These are phyloP conservation scores for Pythium sp. DNA, from an alignment of 352 stramenopile genomes.

Conservation along the genomic window DNA sequence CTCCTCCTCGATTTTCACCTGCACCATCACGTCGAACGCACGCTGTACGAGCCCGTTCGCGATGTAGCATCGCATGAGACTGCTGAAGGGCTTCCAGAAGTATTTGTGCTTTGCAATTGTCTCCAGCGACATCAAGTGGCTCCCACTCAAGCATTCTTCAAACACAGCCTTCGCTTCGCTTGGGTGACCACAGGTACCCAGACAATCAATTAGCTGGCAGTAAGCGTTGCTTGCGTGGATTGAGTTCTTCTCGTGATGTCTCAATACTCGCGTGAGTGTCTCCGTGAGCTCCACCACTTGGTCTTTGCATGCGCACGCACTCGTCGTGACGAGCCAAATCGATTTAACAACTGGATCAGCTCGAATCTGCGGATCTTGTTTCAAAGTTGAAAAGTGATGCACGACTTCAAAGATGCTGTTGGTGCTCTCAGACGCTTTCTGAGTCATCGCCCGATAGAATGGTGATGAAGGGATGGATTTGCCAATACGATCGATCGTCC, in stretches of 20 bases:
- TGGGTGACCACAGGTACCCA: conserved; percentile 33
- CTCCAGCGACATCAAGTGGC: conserved; percentile 27
- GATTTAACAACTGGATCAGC: conserved; percentile 19
- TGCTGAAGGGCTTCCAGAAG: conserved; percentile 44
- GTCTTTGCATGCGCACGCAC: conserved; percentile 26
- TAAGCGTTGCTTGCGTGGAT: conserved; percentile 26
- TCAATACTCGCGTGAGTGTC: conserved; percentile 20
- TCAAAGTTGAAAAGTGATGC: background rate
- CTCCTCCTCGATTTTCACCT: conserved; percentile 42
- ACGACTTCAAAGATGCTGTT: conserved; percentile 9
- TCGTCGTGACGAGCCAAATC: conserved; percentile 42
- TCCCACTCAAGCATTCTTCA: conserved; percentile 38
- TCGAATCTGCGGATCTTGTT: conserved; percentile 8
- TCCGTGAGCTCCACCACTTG: conserved; percentile 24
- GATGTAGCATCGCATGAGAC: conserved; percentile 38
- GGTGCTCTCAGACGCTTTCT: conserved; percentile 25
- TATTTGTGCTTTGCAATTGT: conserved; percentile 23
- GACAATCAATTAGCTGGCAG: conserved; percentile 36
- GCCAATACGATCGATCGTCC: conserved; percentile 36
- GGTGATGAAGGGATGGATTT: conserved; percentile 15
- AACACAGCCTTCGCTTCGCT: conserved; percentile 51
- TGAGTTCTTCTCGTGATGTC: conserved; percentile 22
- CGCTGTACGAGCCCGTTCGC: conserved; percentile 40
- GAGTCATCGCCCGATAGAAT: conserved; percentile 46
- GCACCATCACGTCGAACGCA: conserved; percentile 42